Evolutionary conservation across 2,329 filamentous ascomycete genomes (phyloP).

Genomic region (Sclerotiophoma versabilis): DNA sequence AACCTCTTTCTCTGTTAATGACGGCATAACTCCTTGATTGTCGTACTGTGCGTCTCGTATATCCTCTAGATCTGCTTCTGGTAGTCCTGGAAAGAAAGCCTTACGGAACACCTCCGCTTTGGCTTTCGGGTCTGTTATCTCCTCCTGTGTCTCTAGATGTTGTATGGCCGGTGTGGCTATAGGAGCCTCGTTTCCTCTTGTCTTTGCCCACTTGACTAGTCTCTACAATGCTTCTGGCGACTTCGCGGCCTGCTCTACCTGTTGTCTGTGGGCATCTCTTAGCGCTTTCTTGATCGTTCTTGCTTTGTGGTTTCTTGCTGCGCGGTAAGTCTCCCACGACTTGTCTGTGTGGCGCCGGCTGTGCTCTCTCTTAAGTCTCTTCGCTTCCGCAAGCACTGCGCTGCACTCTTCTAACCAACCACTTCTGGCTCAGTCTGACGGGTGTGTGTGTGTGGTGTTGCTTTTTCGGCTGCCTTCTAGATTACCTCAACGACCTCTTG

Average conservation of each 20-base stretch:
- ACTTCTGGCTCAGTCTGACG: neutral
- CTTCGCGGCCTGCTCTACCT: too few species aligned
- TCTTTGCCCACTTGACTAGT: conserved; percentile 35
- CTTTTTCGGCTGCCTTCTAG: conserved; percentile 11
- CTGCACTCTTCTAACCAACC: conserved; percentile 21
- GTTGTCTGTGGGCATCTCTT: conserved; percentile 22
- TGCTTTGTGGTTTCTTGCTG: conserved; percentile 35
- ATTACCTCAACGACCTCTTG: conserved; percentile 16
- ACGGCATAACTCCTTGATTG: conserved; percentile 23
- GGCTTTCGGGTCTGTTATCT: conserved; percentile 14
- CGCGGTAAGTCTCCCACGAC: conserved; percentile 18
- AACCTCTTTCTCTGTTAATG: conserved; percentile 28
- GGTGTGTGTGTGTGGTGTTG: conserved; percentile 7
- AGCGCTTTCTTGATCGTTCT: conserved; percentile 28
- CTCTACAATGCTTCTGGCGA: conserved; percentile 32
- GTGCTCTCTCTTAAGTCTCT: conserved; percentile 19
- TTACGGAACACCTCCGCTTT: conserved; percentile 18
- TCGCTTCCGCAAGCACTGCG: conserved; percentile 18
- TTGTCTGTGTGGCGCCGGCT: conserved; percentile 11
- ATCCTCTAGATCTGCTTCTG: conserved; percentile 23
- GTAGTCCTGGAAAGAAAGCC: conserved; percentile 1
- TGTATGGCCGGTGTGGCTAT: conserved; percentile 14
- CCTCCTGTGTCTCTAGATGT: conserved; percentile 16
- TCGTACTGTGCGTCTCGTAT: conserved; percentile 23
- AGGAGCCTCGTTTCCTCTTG: conserved; percentile 17